Percentiles rank a stretch among this genome's conserved stretches.
These are phyloP conservation scores for Haplosporangium sp. DNA, from an alignment of 371 early-diverging fungal genomes.

Conservation along the genomic window DNA sequence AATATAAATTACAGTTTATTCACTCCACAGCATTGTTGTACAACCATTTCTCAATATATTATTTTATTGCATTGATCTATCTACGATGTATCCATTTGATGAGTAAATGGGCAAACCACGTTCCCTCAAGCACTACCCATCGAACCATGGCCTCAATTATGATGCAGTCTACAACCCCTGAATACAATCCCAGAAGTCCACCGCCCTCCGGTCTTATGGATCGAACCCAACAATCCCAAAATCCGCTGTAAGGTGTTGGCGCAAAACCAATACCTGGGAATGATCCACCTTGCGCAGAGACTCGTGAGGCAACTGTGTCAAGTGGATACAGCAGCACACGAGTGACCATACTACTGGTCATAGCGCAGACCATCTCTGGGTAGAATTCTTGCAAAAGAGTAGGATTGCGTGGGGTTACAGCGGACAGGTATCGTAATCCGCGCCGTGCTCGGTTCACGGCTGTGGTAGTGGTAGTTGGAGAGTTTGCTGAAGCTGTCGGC, in stretches of 20 bases:
- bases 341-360: constrained; percentile 65
- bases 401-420: constrained; percentile 39
- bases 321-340: constrained; percentile 65
- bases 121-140: constrained; percentile 53
- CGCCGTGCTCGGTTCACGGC: constrained; percentile 32
- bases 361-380: constrained; percentile 69
- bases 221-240: constrained; percentile 60
- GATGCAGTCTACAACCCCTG: constrained; percentile 47
- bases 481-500: constrained; percentile 35
- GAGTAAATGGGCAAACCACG: constrained; percentile 51
- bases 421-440: constrained; percentile 41
- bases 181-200: constrained; percentile 34
- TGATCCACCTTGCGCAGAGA: constrained; percentile 66
- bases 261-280: constrained; percentile 54
- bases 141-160: constrained; percentile 52
- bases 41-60: no score
- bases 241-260: constrained; percentile 59
- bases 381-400: constrained; percentile 64
- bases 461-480: constrained; percentile 32
- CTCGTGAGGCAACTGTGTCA: constrained; percentile 65
- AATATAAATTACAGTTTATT: not conserved
- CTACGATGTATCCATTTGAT: constrained; percentile 49
- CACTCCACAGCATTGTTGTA: not conserved
- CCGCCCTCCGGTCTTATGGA: constrained; percentile 32
- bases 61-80: not conserved